Percentiles rank a stretch among this genome's conserved stretches.
Evolutionary conservation across 2,329 filamentous ascomycete species (phyloP).

Genomic region (Cucurbitaria berberidis): DNA sequence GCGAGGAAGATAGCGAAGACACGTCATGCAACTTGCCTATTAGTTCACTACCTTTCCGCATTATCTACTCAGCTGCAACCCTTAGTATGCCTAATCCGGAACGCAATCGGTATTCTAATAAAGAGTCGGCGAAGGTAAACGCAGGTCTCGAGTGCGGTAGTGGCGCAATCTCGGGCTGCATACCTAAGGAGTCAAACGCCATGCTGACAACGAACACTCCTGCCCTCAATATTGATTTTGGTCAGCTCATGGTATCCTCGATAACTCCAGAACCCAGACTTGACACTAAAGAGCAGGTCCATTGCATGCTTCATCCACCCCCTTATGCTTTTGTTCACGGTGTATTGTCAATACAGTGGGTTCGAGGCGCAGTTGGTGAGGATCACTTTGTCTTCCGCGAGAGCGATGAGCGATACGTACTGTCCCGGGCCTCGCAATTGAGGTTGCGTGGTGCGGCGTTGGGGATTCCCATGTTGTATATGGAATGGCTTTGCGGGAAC

Average conservation of each 20-base stretch:
- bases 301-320: slow-evolving; percentile 18
- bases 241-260: not conserved
- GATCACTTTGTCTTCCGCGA: slow-evolving; percentile 20
- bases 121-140: slow-evolving; percentile 20
- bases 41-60: not conserved
- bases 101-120: slow-evolving; percentile 18
- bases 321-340: slow-evolving; percentile 25
- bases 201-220: not conserved
- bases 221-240: slow-evolving; percentile 4
- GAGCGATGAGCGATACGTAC: slow-evolving; percentile 20
- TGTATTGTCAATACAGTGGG: slow-evolving; percentile 27
- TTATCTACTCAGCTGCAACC: too few relatives aligned
- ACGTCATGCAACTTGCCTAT: not conserved
- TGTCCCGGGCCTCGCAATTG: slow-evolving; percentile 15
- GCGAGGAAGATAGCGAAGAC: not conserved
- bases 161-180: not conserved
- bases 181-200: not conserved
- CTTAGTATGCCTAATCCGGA: slow-evolving; percentile 5
- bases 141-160: slow-evolving; percentile 5
- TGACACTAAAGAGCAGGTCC: slow-evolving; percentile 4
- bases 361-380: slow-evolving; percentile 9
- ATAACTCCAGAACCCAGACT: not conserved
- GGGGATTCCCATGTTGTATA: slow-evolving; percentile 22
- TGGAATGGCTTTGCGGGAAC: slow-evolving; percentile 32
- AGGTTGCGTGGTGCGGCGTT: slow-evolving; percentile 10